Percentiles rank a stretch among this genome's conserved stretches.
Evolutionary conservation across 106 monocot genomes (phyloP).

Genomic region (Phalaenopsis aphrodite): DNA sequence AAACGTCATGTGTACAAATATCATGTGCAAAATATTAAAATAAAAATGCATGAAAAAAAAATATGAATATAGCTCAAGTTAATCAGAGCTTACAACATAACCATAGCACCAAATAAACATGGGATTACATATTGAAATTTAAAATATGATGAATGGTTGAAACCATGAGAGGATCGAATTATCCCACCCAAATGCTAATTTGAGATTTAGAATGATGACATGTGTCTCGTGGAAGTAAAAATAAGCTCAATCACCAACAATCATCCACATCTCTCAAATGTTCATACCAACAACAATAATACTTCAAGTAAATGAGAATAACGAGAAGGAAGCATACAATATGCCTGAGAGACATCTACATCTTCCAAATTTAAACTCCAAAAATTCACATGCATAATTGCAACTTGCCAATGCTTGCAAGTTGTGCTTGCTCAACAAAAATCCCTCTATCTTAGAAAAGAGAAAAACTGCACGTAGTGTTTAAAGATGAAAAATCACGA

Average conservation of each 20-base stretch:
- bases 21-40: background rate
- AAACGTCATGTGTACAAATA: conserved; percentile 76
- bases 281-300: background rate
- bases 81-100: conserved; percentile 82
- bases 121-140: no score
- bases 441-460: conserved; percentile 81
- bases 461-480: conserved; percentile 58
- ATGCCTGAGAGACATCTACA: conserved; percentile 42
- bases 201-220: no score
- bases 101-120: conserved; percentile 95
- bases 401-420: conserved; percentile 82
- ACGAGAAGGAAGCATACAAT: conserved; percentile 59
- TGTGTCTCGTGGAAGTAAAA: no score
- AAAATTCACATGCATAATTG: conserved; percentile 77
- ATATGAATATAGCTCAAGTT: conserved; percentile 3
- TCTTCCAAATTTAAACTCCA: conserved; percentile 92
- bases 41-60: background rate
- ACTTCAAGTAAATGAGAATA: background rate
- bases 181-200: no score
- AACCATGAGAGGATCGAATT: no score
- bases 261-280: background rate
- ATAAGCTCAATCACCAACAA: no score
- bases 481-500: background rate
- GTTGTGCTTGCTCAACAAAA: conserved; percentile 85
- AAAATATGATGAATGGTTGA: no score